Base-by-base conservation (phyloP, 345 rosid species). In the Turritis glabra region DNA sequence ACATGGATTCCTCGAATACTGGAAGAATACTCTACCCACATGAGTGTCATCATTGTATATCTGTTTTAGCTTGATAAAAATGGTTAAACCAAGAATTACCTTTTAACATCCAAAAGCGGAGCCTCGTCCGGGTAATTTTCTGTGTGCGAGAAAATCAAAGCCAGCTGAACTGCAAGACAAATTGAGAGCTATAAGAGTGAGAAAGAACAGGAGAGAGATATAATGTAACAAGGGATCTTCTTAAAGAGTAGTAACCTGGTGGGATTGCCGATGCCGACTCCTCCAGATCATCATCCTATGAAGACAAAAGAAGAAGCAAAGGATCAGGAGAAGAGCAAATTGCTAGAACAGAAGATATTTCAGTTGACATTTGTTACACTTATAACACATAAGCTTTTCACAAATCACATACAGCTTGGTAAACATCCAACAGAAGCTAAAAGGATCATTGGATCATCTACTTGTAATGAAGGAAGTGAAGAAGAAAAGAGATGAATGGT, bases 81-180 rank as follows among this genome's bases (percentile, higher is more conserved):
- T 43, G 58, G 78, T 64, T 8, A 44, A 73, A 69, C 59, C 41
- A 27, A 68, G 8, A 72, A 84, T 50, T 21, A 89, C 98, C 98
- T 92, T 80, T 74, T 87, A 29, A 88, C 89, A 77, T 86, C 85
- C 73, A 92, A 67, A 65, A 90, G 94, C 4, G 99, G 99, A 64
- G 86, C 84, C 67, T 90, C 97, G 53, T 92, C 99, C 0, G 99
- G 99, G 73, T 95, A 95, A 47, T 84, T 86, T 78, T 89, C 91
- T 13, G 97, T 85, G 86, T 95, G 99, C 0, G 96, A 80, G 82
- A 95, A 95, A 82, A 92, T 73, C 81, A 95, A 84, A 79, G 83
- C 99, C 50, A 95, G 84, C 85, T 82, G 80, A 85, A 87, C 99
- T 95, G 97, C 83, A 92, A 77, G 46, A 69, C 58, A 70, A 47